Base-by-base conservation (phyloP, 108 stramenopile species). In the Fistulifera solaris region DNA sequence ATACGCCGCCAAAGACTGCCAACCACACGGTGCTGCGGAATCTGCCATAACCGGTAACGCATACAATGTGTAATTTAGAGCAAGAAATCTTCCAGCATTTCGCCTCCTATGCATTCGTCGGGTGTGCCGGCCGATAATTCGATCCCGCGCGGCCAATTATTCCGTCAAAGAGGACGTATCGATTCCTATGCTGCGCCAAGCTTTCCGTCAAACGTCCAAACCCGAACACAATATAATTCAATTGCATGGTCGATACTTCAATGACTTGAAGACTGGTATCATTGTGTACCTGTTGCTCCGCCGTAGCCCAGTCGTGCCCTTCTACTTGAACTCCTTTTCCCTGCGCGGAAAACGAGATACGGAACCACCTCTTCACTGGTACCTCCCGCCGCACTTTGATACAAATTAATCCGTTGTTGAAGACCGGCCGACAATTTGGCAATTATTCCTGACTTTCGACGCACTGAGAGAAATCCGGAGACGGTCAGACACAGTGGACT, bases 61-160 rank as follows among this genome's bases (percentile, higher is more conserved):
- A 27, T 56, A 61, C 1, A 68, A 47, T 1, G 3, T 23, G 23
- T 68, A 68, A 16, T 28, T 46, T 28, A 35, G 1, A 41, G 8
- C 11, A 22, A 27, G 47, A 68, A 38, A 1, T 17, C 2, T 42
- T 61, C 26, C 21, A 68, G 27, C 1, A 68, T 46, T 39, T 57
- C 5, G n/a, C 2, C 7, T 0, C 31, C 47, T 12, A 17, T n/a
- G 16, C 27, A 24, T 35, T 35, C 31, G 27, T 58, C 46, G 39
- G 2, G 27, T 24, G 46, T 53, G 28, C 15, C 13, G 2, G 14
- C 24, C 7, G 13, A 18, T 15, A 66, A 27, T 44, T 66, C 65
- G 58, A 66, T 66, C 3, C 58, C 65, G n/a, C 52, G 51, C 24
- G 65, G 65, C 65, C 65, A 66, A 38, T n/a, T 27, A 66, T 53